Evolutionary conservation across 2,329 filamentous ascomycete genomes (phyloP).

Genomic region (Thielaviopsis populi): DNA sequence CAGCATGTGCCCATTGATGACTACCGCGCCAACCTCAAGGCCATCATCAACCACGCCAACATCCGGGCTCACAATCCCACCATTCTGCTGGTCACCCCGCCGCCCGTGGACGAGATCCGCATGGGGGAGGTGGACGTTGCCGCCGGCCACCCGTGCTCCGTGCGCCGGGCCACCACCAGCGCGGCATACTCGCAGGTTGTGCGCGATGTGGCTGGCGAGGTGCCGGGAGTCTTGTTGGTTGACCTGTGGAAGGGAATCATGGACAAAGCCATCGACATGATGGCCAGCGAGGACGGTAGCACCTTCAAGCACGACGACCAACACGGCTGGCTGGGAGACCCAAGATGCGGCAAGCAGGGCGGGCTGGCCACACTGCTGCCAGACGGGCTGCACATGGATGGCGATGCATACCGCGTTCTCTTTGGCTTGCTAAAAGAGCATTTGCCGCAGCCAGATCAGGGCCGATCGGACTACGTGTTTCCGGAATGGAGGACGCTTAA

Average conservation of each 20-base stretch:
- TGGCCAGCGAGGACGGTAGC: constrained; percentile 21
- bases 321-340: constrained; percentile 38
- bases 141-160: constrained; percentile 30
- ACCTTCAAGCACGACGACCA: constrained; percentile 31
- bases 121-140: constrained; percentile 33
- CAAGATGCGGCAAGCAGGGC: constrained; percentile 34
- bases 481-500: constrained; percentile 33
- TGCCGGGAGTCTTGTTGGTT: constrained; percentile 52
- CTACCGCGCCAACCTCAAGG: constrained; percentile 57
- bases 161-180: constrained; percentile 33
- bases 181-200: constrained; percentile 44
- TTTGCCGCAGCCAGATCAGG: constrained; percentile 32
- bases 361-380: constrained; percentile 38
- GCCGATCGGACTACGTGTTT: constrained; percentile 29
- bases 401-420: constrained; percentile 38
- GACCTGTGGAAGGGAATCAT: constrained; percentile 73
- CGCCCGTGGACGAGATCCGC: constrained; percentile 66
- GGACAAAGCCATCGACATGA: constrained; percentile 45
- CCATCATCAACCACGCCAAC: constrained; percentile 56
- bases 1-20: constrained; percentile 67
- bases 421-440: constrained; percentile 31
- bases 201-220: constrained; percentile 51
- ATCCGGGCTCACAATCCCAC: constrained; percentile 55
- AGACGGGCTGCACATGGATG: constrained; percentile 43
- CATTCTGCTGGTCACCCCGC: constrained; percentile 66